phyloP scores from a whole-genome alignment of 345 rosid genomes.

The Passiflora organensis region DNA sequence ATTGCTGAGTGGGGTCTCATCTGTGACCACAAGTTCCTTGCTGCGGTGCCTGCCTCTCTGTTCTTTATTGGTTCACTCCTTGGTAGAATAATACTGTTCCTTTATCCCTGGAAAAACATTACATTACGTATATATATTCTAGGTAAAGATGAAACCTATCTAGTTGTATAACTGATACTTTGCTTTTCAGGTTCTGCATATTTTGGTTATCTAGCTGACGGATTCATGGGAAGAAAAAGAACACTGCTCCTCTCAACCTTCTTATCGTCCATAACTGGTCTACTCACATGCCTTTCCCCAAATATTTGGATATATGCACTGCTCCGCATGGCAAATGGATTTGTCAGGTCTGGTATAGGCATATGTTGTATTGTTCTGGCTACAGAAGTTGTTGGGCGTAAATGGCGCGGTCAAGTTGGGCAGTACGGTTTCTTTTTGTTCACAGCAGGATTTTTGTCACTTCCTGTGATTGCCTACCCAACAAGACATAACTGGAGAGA shows the following conservation, averaged over 20 bases:
- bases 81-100: no score
- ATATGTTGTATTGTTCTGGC: conserved; percentile 68
- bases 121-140: no score
- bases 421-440: conserved; percentile 74
- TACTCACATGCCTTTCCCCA: conserved; percentile 64
- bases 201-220: conserved; percentile 55
- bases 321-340: conserved; percentile 60
- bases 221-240: conserved; percentile 57
- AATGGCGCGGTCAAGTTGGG: conserved; percentile 74
- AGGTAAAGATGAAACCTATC: no score
- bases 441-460: conserved; percentile 61
- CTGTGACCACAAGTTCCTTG: conserved; percentile 59
- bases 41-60: conserved; percentile 65
- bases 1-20: conserved; percentile 68
- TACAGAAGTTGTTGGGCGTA: conserved; percentile 60
- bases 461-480: conserved; percentile 51
- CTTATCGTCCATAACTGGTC: conserved; percentile 43
- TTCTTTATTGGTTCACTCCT: conserved; percentile 73
- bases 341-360: conserved; percentile 55
- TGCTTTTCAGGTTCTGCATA: conserved; percentile 45
- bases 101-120: no score
- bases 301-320: conserved; percentile 60
- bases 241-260: conserved; percentile 43
- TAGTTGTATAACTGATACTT: not conserved
- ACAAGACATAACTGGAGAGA: conserved; percentile 59